Conservation (phyloP, 2,329 filamentous ascomycete species). For the Sarocladium oryzae region DNA sequence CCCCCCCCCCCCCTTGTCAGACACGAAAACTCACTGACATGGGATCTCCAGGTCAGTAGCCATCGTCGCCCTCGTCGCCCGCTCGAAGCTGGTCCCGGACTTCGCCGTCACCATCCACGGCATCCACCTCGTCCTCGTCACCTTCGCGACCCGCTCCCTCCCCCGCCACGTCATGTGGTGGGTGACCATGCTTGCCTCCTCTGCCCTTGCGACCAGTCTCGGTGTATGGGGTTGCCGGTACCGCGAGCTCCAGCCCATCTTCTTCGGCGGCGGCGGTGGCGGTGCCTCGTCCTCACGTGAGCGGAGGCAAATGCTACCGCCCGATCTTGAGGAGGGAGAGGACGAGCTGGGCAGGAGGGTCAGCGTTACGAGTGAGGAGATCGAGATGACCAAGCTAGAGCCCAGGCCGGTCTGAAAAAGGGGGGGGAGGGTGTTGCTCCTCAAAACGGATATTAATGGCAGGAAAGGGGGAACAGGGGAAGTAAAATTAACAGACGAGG, state of each 20-base stretch:
- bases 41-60: constrained; percentile 80
- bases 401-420: constrained; percentile 9
- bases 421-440: too few relatives aligned
- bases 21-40: too few relatives aligned
- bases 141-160: constrained; percentile 69
- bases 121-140: constrained; percentile 71
- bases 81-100: constrained; percentile 90
- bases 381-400: constrained; percentile 58
- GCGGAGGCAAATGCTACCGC: constrained; percentile 16
- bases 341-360: constrained; percentile 15
- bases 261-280: constrained; percentile 63
- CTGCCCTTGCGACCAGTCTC: constrained; percentile 44
- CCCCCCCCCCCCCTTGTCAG: too few relatives aligned
- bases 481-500: neutral
- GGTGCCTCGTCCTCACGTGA: constrained; percentile 12
- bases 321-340: constrained; percentile 17
- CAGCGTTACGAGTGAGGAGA: constrained; percentile 41
- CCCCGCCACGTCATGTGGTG: constrained; percentile 85
- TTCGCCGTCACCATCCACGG: constrained; percentile 87
- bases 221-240: constrained; percentile 90
- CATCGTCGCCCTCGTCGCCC: constrained; percentile 74
- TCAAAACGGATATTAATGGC: too few relatives aligned
- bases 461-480: too few relatives aligned
- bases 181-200: constrained; percentile 48
- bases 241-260: constrained; percentile 81